Conservation (phyloP, 2,329 filamentous ascomycete species). For the Pseudonectria foliicola region DNA sequence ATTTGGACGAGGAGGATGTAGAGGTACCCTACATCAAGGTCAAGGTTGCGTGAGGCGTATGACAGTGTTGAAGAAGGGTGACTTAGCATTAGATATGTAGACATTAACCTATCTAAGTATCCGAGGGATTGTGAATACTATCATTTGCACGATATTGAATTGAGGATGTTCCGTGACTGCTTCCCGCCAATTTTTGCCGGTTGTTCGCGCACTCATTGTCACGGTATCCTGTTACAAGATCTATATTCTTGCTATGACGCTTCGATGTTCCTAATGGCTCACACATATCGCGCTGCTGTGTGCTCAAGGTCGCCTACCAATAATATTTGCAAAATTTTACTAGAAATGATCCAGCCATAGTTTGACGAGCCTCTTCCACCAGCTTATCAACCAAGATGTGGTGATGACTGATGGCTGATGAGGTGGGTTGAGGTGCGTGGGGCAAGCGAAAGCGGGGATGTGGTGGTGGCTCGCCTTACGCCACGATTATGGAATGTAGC, state of each 20-base stretch:
- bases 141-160: too few relatives aligned
- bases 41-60: constrained; percentile 43
- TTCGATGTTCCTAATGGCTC: too few relatives aligned
- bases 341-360: constrained; percentile 4
- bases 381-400: constrained; percentile 12
- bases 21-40: constrained; percentile 97
- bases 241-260: too few relatives aligned
- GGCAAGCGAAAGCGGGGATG: constrained; percentile 14
- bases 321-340: too few relatives aligned
- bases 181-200: too few relatives aligned
- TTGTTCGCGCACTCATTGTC: too few relatives aligned
- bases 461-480: constrained; percentile 17
- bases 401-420: constrained; percentile 10
- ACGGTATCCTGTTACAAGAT: too few relatives aligned
- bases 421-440: too few relatives aligned
- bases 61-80: constrained; percentile 2
- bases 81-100: constrained; percentile 6
- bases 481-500: constrained; percentile 18
- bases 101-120: background rate
- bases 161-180: too few relatives aligned
- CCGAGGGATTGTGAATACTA: too few relatives aligned
- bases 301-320: too few relatives aligned
- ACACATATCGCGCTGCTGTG: too few relatives aligned
- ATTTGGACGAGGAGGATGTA: constrained; percentile 82
- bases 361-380: constrained; percentile 1